phyloP scores from a whole-genome alignment of 441 rosid species.

The Caryocar brasiliense region DNA sequence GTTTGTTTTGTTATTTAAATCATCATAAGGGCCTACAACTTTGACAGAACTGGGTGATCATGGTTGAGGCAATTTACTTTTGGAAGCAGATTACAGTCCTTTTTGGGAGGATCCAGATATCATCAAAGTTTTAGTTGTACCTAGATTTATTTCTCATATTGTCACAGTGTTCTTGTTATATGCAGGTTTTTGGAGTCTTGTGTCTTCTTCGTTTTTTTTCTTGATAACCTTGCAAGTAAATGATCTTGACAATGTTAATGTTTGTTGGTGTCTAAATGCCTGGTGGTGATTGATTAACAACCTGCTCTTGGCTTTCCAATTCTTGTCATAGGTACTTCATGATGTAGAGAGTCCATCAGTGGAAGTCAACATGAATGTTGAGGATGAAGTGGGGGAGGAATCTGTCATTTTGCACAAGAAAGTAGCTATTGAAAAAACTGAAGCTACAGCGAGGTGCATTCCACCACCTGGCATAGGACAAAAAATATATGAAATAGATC shows the following conservation, averaged over 20 bases:
- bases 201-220: background rate
- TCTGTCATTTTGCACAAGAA: conserved; percentile 17
- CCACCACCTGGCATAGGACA: conserved; percentile 74
- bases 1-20: too few species aligned
- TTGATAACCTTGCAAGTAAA: background rate
- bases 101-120: background rate
- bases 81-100: background rate
- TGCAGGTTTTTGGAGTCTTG: background rate
- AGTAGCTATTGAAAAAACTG: conserved; percentile 22
- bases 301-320: conserved; percentile 1
- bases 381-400: conserved; percentile 28
- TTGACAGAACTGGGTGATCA: background rate
- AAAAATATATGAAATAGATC: conserved; percentile 83
- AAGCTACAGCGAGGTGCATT: conserved; percentile 29
- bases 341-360: conserved; percentile 28
- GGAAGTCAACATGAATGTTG: conserved; percentile 32
- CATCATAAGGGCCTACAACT: too few species aligned
- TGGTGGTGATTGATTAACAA: background rate
- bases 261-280: background rate
- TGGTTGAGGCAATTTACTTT: background rate
- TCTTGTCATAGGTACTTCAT: conserved; percentile 23
- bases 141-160: background rate
- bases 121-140: background rate
- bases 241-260: background rate
- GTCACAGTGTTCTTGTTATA: background rate